These are phyloP conservation scores for Guillardia theta DNA, from an alignment of 78 protist species.

Conservation along the genomic window DNA sequence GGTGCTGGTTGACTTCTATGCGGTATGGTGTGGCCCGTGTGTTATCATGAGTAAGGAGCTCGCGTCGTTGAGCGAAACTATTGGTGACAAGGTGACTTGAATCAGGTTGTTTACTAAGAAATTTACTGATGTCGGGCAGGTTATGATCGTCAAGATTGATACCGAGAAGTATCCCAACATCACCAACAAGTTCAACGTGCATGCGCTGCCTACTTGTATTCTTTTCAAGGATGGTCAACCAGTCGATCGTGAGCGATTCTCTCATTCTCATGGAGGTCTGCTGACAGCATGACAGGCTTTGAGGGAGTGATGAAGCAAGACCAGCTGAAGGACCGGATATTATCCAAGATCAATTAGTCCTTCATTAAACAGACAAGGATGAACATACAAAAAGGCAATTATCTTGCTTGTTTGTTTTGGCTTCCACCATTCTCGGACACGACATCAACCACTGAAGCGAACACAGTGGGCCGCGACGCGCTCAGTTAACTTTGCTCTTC, in stretches of 20 bases:
- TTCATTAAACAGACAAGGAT: too few species aligned
- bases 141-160: not conserved
- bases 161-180: conserved; percentile 1
- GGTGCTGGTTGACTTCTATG: not conserved
- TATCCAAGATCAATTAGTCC: not conserved
- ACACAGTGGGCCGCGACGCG: too few species aligned
- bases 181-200: not conserved
- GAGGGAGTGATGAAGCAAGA: not conserved
- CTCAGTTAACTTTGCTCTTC: too few species aligned
- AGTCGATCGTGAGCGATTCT: not conserved
- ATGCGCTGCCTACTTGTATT: not conserved
- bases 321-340: not conserved
- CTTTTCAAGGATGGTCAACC: not conserved
- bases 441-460: too few species aligned
- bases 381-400: too few species aligned
- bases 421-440: too few species aligned
- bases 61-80: not conserved
- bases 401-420: too few species aligned
- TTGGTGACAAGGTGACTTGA: not conserved
- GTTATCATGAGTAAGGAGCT: not conserved
- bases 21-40: not conserved
- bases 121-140: not conserved
- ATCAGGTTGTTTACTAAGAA: not conserved
- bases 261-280: not conserved
- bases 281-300: not conserved